A percentile compares a stretch with the other conserved stretches of the same genome.
These are phyloP conservation scores for Lasiosphaeris hirsuta DNA, from an alignment of 495 filamentous ascomycete genomes.

Conservation along the genomic window DNA sequence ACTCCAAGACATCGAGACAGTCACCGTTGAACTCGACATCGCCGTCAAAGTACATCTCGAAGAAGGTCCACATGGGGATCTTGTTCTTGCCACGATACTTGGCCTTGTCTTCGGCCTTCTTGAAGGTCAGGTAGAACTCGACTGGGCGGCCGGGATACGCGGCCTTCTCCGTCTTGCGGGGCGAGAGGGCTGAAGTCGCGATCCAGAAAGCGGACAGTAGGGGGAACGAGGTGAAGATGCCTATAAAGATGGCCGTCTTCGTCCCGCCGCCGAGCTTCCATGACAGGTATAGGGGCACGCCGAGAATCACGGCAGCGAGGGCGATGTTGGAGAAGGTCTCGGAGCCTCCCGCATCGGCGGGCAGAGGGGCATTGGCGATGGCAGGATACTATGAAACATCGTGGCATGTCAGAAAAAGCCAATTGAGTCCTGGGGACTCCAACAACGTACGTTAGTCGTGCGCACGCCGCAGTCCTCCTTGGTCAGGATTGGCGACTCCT, in stretches of 20 bases:
- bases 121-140: slow-evolving; percentile 82
- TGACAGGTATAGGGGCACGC: slow-evolving; percentile 63
- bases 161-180: slow-evolving; percentile 76
- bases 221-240: slow-evolving; percentile 60
- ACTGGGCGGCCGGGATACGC: slow-evolving; percentile 71
- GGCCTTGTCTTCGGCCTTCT: slow-evolving; percentile 64
- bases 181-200: slow-evolving; percentile 59
- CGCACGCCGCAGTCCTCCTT: slow-evolving; percentile 68
- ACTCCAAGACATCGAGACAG: slow-evolving; percentile 73
- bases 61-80: slow-evolving; percentile 83
- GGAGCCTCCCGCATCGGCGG: slow-evolving; percentile 67
- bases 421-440: slow-evolving; percentile 2
- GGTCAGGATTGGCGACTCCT: slow-evolving; percentile 53
- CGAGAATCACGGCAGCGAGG: slow-evolving; percentile 54
- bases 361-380: slow-evolving; percentile 78
- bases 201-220: slow-evolving; percentile 73
- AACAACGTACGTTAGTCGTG: slow-evolving; percentile 52
- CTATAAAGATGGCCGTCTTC: slow-evolving; percentile 70
- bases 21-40: slow-evolving; percentile 86
- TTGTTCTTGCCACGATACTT: slow-evolving; percentile 75
- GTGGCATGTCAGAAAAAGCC: slow-evolving; percentile 6
- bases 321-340: slow-evolving; percentile 67
- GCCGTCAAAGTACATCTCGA: slow-evolving; percentile 86
- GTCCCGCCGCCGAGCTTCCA: slow-evolving; percentile 68
- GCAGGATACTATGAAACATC: slow-evolving; percentile 56